phyloP scores from a whole-genome alignment of 805 yeast genomes.

The Zygoascus bituminiphila region DNA sequence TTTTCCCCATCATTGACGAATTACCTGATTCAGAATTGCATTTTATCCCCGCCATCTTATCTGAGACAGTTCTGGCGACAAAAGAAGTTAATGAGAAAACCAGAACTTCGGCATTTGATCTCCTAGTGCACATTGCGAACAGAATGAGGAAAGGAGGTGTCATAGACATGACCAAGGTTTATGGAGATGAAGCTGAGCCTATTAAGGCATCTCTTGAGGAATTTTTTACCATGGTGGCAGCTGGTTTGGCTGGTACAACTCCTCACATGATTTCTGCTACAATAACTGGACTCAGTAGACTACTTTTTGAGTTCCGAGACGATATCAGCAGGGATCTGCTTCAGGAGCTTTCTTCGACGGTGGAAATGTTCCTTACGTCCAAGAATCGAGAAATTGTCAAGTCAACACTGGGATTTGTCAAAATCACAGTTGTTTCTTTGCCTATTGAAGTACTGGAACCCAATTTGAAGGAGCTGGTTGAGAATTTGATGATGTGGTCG shows the following conservation, averaged over 20 bases:
- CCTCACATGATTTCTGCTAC: constrained; percentile 98
- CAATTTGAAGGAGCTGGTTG: constrained; percentile 65
- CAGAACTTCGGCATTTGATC: constrained; percentile 68
- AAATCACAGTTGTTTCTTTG: constrained; percentile 74
- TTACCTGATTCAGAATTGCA: constrained; percentile 59
- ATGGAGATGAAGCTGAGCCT: constrained; percentile 47
- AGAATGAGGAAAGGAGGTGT: constrained; percentile 60
- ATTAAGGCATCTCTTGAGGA: constrained; percentile 66
- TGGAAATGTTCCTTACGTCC: constrained; percentile 83
- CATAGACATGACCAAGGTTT: constrained; percentile 53
- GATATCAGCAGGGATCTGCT: constrained; percentile 51
- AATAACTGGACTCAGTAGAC: constrained; percentile 79
- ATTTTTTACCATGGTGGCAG: constrained; percentile 86
- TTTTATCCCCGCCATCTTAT: constrained; percentile 72
- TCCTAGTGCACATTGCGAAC: constrained; percentile 71
- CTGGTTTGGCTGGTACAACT: constrained; percentile 89
- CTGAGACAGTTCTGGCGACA: constrained; percentile 84
- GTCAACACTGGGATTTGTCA: constrained; percentile 88
- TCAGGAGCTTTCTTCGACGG: constrained; percentile 72
- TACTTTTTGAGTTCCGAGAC: constrained; percentile 77
- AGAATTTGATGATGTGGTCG: constrained; percentile 80
- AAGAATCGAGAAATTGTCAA: constrained; percentile 90
- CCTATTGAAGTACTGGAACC: constrained; percentile 70
- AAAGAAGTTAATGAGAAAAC: constrained; percentile 91
- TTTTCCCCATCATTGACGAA: constrained; percentile 49